phyloP scores from a whole-genome alignment of 2,329 filamentous ascomycete species.

The Fulvia fulva region DNA sequence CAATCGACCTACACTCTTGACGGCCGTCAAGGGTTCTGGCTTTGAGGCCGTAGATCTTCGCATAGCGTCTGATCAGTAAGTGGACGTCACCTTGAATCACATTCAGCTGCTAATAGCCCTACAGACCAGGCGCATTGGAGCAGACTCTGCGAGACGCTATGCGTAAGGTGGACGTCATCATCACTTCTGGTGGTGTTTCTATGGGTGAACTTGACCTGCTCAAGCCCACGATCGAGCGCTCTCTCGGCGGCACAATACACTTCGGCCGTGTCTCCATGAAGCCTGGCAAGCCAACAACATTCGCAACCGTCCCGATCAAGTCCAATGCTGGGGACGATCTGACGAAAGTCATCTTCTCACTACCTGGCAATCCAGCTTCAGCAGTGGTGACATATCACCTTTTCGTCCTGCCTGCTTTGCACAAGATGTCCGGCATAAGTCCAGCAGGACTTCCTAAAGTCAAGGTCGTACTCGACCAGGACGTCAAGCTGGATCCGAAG shows the following conservation, averaged over 20 bases:
- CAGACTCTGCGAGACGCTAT: conserved; percentile 71
- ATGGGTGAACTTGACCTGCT: conserved; percentile 98
- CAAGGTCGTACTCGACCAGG: conserved; percentile 66
- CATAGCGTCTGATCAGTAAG: conserved; percentile 68
- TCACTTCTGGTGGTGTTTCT: conserved; percentile 90
- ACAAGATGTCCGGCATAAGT: conserved; percentile 66
- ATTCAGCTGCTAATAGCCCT: conserved; percentile 12
- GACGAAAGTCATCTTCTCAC: conserved; percentile 73
- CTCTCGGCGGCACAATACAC: conserved; percentile 86
- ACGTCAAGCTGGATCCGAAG: conserved; percentile 68
- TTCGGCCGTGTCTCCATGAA: conserved; percentile 98
- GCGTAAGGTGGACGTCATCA: conserved; percentile 70
- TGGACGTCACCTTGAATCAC: not conserved
- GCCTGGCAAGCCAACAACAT: conserved; percentile 95
- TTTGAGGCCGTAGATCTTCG: conserved; percentile 81
- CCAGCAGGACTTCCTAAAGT: conserved; percentile 68
- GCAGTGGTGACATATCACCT: conserved; percentile 91
- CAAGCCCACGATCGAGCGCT: conserved; percentile 90
- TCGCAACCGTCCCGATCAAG: conserved; percentile 76
- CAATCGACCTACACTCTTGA: conserved; percentile 82
- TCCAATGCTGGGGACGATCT: conserved; percentile 50
- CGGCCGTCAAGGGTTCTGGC: conserved; percentile 68
- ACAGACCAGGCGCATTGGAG: conserved; percentile 66
- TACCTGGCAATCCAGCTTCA: conserved; percentile 91
- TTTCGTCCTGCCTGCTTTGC: conserved; percentile 84